phyloP scores from a whole-genome alignment of 495 filamentous ascomycete species.

The Clohesyomyces aquaticus region DNA sequence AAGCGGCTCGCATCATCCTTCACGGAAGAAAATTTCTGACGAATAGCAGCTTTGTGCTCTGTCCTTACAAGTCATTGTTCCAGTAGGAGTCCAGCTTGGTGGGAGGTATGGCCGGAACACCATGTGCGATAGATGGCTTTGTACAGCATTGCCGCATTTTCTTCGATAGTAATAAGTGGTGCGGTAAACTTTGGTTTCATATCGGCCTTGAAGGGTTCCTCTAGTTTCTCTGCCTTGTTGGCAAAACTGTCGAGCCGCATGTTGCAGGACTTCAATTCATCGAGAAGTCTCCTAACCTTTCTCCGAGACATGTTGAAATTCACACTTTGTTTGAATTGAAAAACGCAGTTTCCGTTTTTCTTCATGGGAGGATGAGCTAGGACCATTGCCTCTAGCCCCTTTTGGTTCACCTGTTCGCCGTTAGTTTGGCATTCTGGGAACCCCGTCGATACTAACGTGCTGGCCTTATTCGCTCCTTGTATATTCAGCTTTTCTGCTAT shows the following conservation, averaged over 20 bases:
- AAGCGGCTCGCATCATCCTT: background rate
- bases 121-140: background rate
- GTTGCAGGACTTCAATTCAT: slow-evolving; percentile 1
- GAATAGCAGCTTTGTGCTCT: background rate
- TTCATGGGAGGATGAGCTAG: background rate
- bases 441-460: too few species aligned
- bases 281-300: slow-evolving; percentile 1
- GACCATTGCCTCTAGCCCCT: slow-evolving; percentile 10
- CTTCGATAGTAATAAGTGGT: background rate
- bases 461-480: background rate
- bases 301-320: slow-evolving; percentile 8
- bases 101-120: background rate
- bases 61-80: background rate
- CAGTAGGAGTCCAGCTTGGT: background rate
- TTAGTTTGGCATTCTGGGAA: too few species aligned
- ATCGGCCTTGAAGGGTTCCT: slow-evolving; percentile 1
- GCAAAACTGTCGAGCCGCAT: slow-evolving; percentile 2
- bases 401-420: background rate
- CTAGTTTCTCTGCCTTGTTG: slow-evolving; percentile 13
- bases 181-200: slow-evolving; percentile 2
- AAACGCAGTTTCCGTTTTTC: background rate
- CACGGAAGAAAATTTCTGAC: background rate
- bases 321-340: slow-evolving; percentile 1
- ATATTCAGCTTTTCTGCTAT: background rate
- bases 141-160: background rate